phyloP scores from a whole-genome alignment of 768 basidiomycete genomes.

The Phylloporus sp. region DNA sequence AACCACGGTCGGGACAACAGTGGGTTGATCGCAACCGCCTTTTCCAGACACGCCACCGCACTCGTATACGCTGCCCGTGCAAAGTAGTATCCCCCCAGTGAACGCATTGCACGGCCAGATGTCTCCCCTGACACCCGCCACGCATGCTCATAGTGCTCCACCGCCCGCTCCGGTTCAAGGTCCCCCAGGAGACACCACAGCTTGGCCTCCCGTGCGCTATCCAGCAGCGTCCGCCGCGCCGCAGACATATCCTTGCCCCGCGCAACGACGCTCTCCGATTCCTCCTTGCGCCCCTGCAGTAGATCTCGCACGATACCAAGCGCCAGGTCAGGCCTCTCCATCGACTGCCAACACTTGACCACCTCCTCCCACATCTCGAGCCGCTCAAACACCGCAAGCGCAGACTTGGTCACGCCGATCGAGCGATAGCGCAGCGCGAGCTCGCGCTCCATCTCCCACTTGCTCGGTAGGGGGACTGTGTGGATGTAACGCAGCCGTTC shows the following conservation, averaged over 20 bases:
- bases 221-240: conserved; percentile 43
- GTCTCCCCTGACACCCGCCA: conserved; percentile 80
- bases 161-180: conserved; percentile 68
- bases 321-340: conserved; percentile 78
- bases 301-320: conserved; percentile 80
- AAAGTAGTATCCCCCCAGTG: conserved; percentile 83
- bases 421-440: conserved; percentile 79
- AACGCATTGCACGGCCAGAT: conserved; percentile 88
- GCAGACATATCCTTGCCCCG: conserved; percentile 52
- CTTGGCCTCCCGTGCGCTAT: conserved; percentile 78
- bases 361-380: conserved; percentile 99
- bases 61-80: conserved; percentile 57
- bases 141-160: conserved; percentile 73
- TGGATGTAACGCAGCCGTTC: conserved; percentile 83
- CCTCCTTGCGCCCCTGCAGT: conserved; percentile 78
- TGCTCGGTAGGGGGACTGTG: conserved; percentile 76
- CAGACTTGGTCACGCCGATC: conserved; percentile 85
- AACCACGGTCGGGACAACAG: conserved; percentile 90
- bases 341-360: conserved; percentile 77
- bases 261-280: conserved; percentile 67
- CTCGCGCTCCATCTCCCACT: conserved; percentile 93
- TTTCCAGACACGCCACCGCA: conserved; percentile 63
- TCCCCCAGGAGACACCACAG: conserved; percentile 95
- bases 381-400: conserved; percentile 89
- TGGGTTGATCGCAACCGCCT: conserved; percentile 86